phyloP scores from a whole-genome alignment of 352 stramenopile species.

The Pythium phragmitis region DNA sequence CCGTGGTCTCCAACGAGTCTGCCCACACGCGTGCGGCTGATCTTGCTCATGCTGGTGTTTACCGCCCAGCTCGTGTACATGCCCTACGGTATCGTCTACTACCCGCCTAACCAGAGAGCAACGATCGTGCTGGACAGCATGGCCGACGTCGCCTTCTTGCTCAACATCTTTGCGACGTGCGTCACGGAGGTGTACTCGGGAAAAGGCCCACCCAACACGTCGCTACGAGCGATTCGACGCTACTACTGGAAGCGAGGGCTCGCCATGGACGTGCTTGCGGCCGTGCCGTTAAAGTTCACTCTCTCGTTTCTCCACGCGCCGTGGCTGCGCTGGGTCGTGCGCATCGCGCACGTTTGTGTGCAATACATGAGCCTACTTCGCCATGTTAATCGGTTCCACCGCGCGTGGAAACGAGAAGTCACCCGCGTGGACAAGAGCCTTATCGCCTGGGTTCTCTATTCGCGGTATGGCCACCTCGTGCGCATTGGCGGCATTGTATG shows the following conservation, averaged over 20 bases:
- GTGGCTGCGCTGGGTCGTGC: not conserved
- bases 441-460: constrained; percentile 46
- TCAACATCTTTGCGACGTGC: constrained; percentile 39
- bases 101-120: not conserved
- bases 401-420: not conserved
- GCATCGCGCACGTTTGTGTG: not conserved
- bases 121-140: constrained; percentile 17
- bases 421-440: constrained; percentile 35
- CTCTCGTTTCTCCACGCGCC: constrained; percentile 12
- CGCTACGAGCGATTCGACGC: constrained; percentile 33
- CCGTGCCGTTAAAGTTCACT: constrained; percentile 9
- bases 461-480: constrained; percentile 44
- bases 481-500: constrained; percentile 40
- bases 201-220: constrained; percentile 31
- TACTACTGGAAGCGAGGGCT: constrained; percentile 36
- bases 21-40: constrained; percentile 27
- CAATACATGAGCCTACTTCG: not conserved
- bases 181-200: constrained; percentile 48
- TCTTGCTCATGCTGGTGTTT: constrained; percentile 26
- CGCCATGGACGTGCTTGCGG: constrained; percentile 12
- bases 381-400: no score
- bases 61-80: constrained; percentile 32
- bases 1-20: constrained; percentile 13
- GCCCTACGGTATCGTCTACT: constrained; percentile 40
- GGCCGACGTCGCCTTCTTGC: constrained; percentile 34